Conservation (phyloP, 352 stramenopile genomes). For the Phytophthora rubi region DNA sequence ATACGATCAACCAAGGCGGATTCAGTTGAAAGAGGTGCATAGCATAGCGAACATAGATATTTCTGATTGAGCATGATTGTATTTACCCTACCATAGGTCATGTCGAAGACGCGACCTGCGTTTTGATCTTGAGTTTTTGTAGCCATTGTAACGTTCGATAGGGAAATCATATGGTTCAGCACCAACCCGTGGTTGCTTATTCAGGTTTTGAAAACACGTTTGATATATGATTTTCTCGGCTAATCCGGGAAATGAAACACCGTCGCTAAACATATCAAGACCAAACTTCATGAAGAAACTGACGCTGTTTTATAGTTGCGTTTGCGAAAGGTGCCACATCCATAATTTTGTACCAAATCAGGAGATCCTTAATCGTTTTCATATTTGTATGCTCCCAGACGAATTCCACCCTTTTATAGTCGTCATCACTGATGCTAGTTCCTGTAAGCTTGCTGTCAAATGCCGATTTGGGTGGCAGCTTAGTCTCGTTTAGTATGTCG, state of each 20-base stretch:
- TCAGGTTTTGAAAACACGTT: neutral
- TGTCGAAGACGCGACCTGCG: neutral
- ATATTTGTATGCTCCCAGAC: neutral
- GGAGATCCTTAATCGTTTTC: neutral
- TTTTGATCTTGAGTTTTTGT: neutral
- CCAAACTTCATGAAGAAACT: neutral
- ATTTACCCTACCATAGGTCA: neutral
- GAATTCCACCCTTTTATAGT: neutral
- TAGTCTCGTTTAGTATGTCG: constrained; percentile 26
- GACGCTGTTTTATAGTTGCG: neutral
- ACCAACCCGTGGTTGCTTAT: neutral
- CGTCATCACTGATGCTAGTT: neutral
- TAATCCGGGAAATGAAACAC: neutral
- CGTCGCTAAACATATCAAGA: neutral
- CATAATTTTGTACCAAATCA: neutral
- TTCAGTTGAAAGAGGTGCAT: constrained; percentile 5
- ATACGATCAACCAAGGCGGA: constrained; percentile 24
- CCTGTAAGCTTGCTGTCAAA: constrained; percentile 30
- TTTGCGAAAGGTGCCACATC: neutral
- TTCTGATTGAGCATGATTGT: too few species aligned
- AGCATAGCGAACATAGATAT: neutral
- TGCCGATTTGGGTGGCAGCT: constrained; percentile 23
- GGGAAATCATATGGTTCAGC: neutral
- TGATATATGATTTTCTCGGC: neutral
- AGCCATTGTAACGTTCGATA: neutral